These are phyloP conservation scores for Pueraria montana DNA, from an alignment of 306 rosid species.

Conservation along the genomic window DNA sequence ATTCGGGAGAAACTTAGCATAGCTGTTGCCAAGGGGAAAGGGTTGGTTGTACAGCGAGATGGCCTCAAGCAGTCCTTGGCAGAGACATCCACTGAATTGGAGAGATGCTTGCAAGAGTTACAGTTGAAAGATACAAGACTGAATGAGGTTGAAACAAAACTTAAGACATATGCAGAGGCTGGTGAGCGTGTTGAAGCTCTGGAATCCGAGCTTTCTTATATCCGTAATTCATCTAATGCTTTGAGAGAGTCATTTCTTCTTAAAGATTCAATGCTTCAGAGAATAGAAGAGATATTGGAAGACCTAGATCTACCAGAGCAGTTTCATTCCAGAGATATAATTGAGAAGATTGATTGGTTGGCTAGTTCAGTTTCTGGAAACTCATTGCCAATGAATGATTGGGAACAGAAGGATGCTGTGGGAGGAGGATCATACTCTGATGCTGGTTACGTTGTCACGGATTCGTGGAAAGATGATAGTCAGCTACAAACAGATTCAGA, in stretches of 20 bases:
- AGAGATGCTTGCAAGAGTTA: constrained; percentile 84
- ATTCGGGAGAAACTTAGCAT: constrained; percentile 91
- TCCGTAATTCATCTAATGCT: constrained; percentile 96
- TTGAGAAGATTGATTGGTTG: constrained; percentile 97
- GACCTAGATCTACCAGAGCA: constrained; percentile 97
- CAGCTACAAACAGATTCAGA: constrained; percentile 65
- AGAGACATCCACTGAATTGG: constrained; percentile 84
- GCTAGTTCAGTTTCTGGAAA: constrained; percentile 78
- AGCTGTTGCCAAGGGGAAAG: constrained; percentile 98
- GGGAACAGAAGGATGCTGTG: constrained; percentile 80
- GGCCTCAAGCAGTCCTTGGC: constrained; percentile 82
- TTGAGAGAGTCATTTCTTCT: constrained; percentile 98
- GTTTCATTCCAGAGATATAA: constrained; percentile 90
- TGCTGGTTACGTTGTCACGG: constrained; percentile 77
- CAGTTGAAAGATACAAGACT: constrained; percentile 79
- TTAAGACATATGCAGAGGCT: constrained; percentile 86
- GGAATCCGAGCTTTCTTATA: constrained; percentile 97
- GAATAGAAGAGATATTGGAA: constrained; percentile 96
- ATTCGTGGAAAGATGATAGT: constrained; percentile 82
- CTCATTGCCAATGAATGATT: constrained; percentile 67
- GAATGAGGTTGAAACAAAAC: constrained; percentile 81
- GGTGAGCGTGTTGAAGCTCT: constrained; percentile 96
- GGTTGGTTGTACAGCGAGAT: constrained; percentile 93
- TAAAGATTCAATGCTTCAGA: constrained; percentile 96
- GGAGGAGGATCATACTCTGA: constrained; percentile 79